Evolutionary conservation across 441 rosid species (phyloP), one percentile per base, ranked within the genome.

Genomic region (Isatis lusitanica): DNA sequence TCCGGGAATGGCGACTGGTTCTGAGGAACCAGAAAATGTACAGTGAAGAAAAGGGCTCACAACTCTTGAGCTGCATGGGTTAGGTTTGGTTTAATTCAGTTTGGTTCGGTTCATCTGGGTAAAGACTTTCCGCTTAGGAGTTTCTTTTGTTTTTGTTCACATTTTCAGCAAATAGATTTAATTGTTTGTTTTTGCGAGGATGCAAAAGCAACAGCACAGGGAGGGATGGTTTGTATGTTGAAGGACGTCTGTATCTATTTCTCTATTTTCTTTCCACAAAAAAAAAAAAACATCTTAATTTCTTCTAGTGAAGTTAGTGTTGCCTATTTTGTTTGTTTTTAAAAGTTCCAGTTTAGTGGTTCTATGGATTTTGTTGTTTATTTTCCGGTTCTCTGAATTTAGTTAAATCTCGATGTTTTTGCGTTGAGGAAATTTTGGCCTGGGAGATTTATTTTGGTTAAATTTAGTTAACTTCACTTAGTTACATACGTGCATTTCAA

Each of bases 1-100:
- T 31, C 80, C 2, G 76, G 68, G n/a, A 76, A 56, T 57, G 68
- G 73, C 5, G 80, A 71, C 46, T 77, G 73, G 80, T 62, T 51
- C 57, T 77, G 42, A 66, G 71, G 70, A 70, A 47, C 40, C 62
- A 56, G 17, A 44, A 65, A 47, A 30, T 76, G 79, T 76, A 76
- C 71, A 76, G 79, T 46, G 71, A 69, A 69, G 55, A 60, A 39
- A 44, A 36, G 57, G 58, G 58, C 58, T 52, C 58, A 52, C 35
- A 52, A 26, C 58, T 26, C 35, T 12, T 52, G 58, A 33, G 38
- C 38, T 35, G 38, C 38, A 35, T 35, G 38, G 38, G 38, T 35
- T 35, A 35, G 38, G 9, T 35, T 35, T 35, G 38, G 38, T 35
- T 35, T 35, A 35, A 35, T 35, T 9, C 38, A 35, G 38, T 35